phyloP scores from a whole-genome alignment of 208 protist genomes.

The Leishmania aethiopica region DNA sequence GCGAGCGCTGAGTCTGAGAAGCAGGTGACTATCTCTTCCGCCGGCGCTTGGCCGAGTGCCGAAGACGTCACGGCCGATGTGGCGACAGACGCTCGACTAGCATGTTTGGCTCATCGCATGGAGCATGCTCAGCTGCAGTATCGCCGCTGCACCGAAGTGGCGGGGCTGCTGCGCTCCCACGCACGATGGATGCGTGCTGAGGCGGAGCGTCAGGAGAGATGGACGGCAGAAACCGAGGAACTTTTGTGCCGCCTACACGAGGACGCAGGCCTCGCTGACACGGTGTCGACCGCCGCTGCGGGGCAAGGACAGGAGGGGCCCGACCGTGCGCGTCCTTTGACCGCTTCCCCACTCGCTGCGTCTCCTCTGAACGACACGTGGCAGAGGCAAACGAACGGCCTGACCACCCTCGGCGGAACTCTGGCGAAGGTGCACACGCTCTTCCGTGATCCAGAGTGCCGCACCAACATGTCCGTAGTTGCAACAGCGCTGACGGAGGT shows the following conservation, averaged over 20 bases:
- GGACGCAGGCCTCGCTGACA: background rate
- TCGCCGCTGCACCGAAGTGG: background rate
- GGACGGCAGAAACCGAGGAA: background rate
- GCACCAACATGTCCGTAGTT: slow-evolving; percentile 22
- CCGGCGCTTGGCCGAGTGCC: background rate
- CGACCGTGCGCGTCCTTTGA: background rate
- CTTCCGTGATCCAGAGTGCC: slow-evolving; percentile 15
- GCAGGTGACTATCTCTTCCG: too few species aligned
- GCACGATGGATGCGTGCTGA: background rate
- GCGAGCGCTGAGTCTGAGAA: background rate
- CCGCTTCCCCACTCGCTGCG: background rate
- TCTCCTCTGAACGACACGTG: background rate
- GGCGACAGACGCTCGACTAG: slow-evolving; percentile 15
- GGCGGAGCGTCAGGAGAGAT: background rate
- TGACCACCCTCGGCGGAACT: slow-evolving; percentile 23
- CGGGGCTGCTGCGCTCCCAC: slow-evolving; percentile 7
- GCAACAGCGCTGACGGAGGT: slow-evolving; percentile 22
- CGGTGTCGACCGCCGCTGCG: too few species aligned
- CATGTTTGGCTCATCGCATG: slow-evolving; percentile 11
- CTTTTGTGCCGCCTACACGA: background rate
- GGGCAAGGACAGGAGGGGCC: background rate
- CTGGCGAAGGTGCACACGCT: slow-evolving; percentile 35
- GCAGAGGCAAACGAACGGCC: slow-evolving; percentile 14
- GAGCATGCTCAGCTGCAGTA: slow-evolving; percentile 21
- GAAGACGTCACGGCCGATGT: background rate